Conservation (phyloP, 1,284 basidiomycete species). For the Trametes sp. region DNA sequence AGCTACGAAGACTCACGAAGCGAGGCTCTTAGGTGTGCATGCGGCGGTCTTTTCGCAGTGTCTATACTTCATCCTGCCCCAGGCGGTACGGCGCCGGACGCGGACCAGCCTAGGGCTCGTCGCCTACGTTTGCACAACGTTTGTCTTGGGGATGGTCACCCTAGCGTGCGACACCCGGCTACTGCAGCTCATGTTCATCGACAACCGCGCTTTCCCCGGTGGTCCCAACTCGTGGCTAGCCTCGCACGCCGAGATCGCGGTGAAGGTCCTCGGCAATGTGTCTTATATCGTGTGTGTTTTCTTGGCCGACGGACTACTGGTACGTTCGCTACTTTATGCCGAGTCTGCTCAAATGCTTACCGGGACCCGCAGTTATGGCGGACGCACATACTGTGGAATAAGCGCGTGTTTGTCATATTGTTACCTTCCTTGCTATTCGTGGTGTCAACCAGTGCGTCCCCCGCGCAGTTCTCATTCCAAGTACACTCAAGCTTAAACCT, state of each 20-base stretch:
- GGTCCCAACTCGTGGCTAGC: slow-evolving; percentile 38
- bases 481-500: neutral
- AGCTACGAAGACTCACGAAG: slow-evolving; percentile 10
- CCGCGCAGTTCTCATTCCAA: neutral
- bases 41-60: neutral
- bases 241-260: slow-evolving; percentile 4
- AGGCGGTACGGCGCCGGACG: neutral
- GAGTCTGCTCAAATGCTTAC: neutral
- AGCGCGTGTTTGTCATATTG: slow-evolving; percentile 7
- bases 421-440: slow-evolving; percentile 23
- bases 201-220: slow-evolving; percentile 43
- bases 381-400: slow-evolving; percentile 36
- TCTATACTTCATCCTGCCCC: slow-evolving; percentile 2
- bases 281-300: slow-evolving; percentile 38
- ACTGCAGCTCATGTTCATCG: slow-evolving; percentile 42
- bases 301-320: slow-evolving; percentile 43
- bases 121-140: slow-evolving; percentile 26
- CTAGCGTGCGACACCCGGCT: slow-evolving; percentile 35
- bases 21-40: slow-evolving; percentile 24
- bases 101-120: slow-evolving; percentile 6
- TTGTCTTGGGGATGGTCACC: slow-evolving; percentile 40
- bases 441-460: slow-evolving; percentile 21
- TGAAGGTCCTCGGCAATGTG: slow-evolving; percentile 41
- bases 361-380: slow-evolving; percentile 38
- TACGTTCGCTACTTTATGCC: slow-evolving; percentile 4